phyloP scores from a whole-genome alignment of 768 basidiomycete genomes.

The Leccinum olivaceopallidum region DNA sequence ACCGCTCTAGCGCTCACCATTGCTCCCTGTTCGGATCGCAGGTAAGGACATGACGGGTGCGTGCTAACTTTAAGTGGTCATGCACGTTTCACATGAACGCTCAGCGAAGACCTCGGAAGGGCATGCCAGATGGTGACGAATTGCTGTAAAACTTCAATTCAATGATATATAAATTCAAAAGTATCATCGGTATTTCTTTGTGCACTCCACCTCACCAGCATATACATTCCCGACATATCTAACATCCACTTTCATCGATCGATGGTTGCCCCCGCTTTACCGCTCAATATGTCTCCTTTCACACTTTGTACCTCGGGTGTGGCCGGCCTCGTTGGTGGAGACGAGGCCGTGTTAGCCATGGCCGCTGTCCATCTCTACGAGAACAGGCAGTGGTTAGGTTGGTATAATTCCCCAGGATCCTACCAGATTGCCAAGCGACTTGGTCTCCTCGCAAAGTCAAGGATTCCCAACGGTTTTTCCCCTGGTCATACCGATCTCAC shows the following conservation, averaged over 20 bases:
- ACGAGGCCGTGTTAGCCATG: slow-evolving; percentile 34
- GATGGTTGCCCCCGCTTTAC: too few species aligned
- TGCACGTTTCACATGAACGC: too few species aligned
- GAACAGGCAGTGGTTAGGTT: slow-evolving; percentile 29
- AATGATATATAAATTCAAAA: background rate
- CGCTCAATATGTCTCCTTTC: too few species aligned
- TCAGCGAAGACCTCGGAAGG: too few species aligned
- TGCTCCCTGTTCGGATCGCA: too few species aligned
- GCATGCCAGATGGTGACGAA: too few species aligned
- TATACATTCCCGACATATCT: background rate
- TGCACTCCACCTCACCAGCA: too few species aligned
- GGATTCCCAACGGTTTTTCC: background rate
- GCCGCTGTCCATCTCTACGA: slow-evolving; percentile 28
- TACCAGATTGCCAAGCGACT: slow-evolving; percentile 27
- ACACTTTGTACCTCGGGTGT: background rate
- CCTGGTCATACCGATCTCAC: slow-evolving; percentile 13
- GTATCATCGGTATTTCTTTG: background rate
- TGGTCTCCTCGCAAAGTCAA: slow-evolving; percentile 22
- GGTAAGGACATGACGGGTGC: too few species aligned
- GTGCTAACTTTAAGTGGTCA: too few species aligned
- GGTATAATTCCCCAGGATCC: slow-evolving; percentile 37
- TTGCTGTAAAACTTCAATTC: too few species aligned
- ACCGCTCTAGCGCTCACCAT: too few species aligned
- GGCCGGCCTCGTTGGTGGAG: slow-evolving; percentile 22
- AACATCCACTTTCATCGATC: background rate